Conservation (phyloP, 2,329 filamentous ascomycete species). For the Penicillium fuscoglaucum region DNA sequence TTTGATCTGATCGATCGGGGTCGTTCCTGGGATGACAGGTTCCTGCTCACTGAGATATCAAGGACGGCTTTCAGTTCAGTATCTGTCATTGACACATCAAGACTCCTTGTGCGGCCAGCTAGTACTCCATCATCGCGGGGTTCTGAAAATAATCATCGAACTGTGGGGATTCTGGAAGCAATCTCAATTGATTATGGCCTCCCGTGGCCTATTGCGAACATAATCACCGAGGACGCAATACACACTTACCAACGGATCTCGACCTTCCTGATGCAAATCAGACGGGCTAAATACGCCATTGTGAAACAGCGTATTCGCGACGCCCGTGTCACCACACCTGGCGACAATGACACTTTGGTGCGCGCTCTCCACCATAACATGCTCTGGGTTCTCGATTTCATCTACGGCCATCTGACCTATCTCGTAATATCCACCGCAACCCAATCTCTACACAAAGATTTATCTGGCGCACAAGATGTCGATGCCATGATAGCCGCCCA, state of each 20-base stretch:
- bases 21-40: constrained; percentile 73
- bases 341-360: constrained; percentile 38
- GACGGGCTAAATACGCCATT: constrained; percentile 68
- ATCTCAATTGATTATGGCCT: constrained; percentile 70
- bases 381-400: constrained; percentile 72
- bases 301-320: constrained; percentile 51
- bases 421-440: constrained; percentile 67
- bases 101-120: constrained; percentile 60
- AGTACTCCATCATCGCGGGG: constrained; percentile 42
- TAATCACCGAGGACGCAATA: constrained; percentile 67
- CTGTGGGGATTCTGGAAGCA: constrained; percentile 62
- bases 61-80: constrained; percentile 66
- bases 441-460: constrained; percentile 55
- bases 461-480: constrained; percentile 67
- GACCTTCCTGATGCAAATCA: constrained; percentile 74
- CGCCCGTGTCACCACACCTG: constrained; percentile 27
- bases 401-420: constrained; percentile 75
- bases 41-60: constrained; percentile 73
- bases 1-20: constrained; percentile 72
- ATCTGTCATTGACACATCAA: constrained; percentile 57
- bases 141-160: constrained; percentile 51
- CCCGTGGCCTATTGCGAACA: constrained; percentile 65
- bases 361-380: constrained; percentile 64
- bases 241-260: constrained; percentile 70
- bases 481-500: constrained; percentile 79